Base-by-base conservation (phyloP, 805 yeast genomes). In the Sugiyamaella lignohabitans region DNA sequence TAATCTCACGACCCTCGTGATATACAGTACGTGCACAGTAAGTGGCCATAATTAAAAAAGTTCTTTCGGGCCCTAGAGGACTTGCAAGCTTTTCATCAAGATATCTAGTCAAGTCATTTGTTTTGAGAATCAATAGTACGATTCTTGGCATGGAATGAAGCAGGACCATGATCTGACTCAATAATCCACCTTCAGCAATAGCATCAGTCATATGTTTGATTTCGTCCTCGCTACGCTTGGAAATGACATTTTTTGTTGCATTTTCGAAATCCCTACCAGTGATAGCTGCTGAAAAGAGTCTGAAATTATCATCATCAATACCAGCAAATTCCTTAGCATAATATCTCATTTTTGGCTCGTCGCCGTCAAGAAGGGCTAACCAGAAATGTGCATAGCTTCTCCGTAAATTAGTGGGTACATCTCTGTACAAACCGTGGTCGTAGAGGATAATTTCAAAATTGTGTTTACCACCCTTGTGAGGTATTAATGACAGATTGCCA, bases 401-500 rank as follows among this genome's bases (percentile, higher is more conserved):
- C 52, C 95, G 78, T 76, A 84, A 78, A 46, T 78, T 74, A 1
- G 82, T 70, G 1, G 95, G 84, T 10, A 94, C 87, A 49, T 82
- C 78, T 50, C 99, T 73, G 63, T 93, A 93, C 17, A 93, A 71
- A 0, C 98, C 99, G 64, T 93, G 98, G 66, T 93, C 99, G 62
- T 87, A 94, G 17, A 93, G 71, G 4, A 93, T 72, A 43, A 93
- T 86, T 64, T 93, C 98, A 62, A 93, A 93, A 61, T 91, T 89
- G 60, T 82, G 87, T 3, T 68, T 66, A 38, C 10, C 14, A 22
- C 71, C 69, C 8, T 55, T 43, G 57, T 17, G 55, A 1, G 64
- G 59, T 47, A 88, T 70, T 19, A 93, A 87, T 0, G 98, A 96
- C 49, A 93, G 69, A 59, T 93, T 93, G 0, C 99, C 99, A 8